Percentiles rank a stretch among this genome's conserved stretches.
Evolutionary conservation across 257 asterid genomes (phyloP).

Genomic region (Solanum tarijense): DNA sequence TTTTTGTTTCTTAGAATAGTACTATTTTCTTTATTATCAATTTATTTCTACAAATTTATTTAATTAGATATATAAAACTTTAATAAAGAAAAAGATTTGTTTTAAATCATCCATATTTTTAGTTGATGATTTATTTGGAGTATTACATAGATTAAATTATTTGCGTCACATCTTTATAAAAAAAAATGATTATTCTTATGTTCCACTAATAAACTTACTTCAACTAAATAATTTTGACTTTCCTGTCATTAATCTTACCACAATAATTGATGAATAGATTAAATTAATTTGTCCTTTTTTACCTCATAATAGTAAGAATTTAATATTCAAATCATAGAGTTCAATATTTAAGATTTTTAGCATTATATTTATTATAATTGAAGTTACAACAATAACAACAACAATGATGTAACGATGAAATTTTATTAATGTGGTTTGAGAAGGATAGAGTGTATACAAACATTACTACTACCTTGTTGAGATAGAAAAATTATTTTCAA

Average conservation of each 20-base stretch:
- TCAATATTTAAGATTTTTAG: background rate
- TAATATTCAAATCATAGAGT: no score
- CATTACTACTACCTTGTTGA: no score
- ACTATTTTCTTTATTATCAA: background rate
- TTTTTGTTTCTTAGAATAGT: background rate
- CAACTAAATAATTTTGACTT: background rate
- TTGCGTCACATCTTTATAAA: background rate
- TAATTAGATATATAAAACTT: background rate
- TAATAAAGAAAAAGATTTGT: no score
- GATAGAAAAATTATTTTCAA: background rate
- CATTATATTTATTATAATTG: background rate
- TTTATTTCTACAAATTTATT: no score
- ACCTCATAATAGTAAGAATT: background rate
- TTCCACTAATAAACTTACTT: background rate
- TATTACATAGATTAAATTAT: no score
- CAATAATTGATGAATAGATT: no score
- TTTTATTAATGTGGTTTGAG: background rate
- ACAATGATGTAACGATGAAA: background rate
- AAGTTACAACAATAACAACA: no score
- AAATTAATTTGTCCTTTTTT: no score
- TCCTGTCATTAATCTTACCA: background rate
- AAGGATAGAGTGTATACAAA: no score
- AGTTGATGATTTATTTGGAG: background rate
- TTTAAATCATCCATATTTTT: background rate
- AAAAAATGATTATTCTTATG: background rate